phyloP scores from a whole-genome alignment of 441 rosid genomes.

The Erodium chrysanthum region DNA sequence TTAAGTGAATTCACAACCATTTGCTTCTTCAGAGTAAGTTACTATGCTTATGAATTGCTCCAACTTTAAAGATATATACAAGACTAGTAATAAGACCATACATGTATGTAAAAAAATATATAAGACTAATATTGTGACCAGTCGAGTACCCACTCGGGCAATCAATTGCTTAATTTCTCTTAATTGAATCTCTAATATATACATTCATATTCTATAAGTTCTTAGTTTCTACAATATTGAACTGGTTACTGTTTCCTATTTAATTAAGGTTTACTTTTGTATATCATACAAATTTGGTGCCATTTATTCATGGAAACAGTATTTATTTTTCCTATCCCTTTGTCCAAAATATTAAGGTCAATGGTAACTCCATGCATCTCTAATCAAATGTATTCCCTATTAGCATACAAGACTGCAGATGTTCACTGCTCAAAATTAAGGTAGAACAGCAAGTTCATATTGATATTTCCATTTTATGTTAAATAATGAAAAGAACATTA shows the following conservation, averaged over 20 bases:
- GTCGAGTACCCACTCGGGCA: too few species aligned
- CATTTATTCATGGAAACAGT: background rate
- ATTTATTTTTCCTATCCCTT: background rate
- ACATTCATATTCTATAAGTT: too few species aligned
- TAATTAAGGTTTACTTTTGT: background rate
- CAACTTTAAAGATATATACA: background rate
- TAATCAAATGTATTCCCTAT: conserved; percentile 4
- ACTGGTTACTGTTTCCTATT: background rate
- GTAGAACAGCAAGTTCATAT: background rate
- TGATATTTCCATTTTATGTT: background rate
- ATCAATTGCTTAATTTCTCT: too few species aligned
- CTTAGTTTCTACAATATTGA: background rate
- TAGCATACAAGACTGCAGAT: background rate
- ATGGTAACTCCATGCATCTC: background rate
- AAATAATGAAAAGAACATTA: conserved; percentile 17
- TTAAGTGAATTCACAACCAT: background rate
- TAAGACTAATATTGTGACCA: too few species aligned
- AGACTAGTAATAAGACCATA: too few species aligned
- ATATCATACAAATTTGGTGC: background rate
- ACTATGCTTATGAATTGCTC: background rate
- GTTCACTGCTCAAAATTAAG: background rate
- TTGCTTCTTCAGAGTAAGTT: conserved; percentile 3
- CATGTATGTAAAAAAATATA: background rate
- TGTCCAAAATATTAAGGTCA: conserved; percentile 2
- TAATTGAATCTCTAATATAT: too few species aligned